These are phyloP conservation scores for Penicillium sp. DNA, from an alignment of 2,329 filamentous ascomycete species.

Conservation along the genomic window DNA sequence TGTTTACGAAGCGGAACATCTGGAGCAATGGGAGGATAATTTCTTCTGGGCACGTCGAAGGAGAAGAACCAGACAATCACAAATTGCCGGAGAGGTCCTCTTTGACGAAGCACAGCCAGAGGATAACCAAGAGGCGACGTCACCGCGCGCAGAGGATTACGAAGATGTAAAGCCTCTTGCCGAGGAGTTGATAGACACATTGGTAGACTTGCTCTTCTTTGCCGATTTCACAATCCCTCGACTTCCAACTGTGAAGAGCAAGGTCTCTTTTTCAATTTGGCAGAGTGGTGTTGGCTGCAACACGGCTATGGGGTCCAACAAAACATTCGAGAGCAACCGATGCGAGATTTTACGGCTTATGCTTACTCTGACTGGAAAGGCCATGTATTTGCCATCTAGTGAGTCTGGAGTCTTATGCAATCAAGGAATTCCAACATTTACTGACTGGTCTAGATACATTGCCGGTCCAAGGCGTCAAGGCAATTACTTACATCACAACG, in stretches of 20 bases:
- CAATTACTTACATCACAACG: constrained; percentile 84
- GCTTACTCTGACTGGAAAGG: constrained; percentile 80
- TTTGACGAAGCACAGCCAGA: constrained; percentile 71
- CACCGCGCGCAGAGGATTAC: constrained; percentile 58
- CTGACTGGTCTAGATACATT: constrained; percentile 53
- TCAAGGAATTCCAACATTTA: not conserved
- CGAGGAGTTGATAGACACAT: constrained; percentile 86
- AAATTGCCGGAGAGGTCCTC: constrained; percentile 70
- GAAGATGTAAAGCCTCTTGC: constrained; percentile 83
- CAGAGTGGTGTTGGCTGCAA: constrained; percentile 97
- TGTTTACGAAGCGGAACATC: constrained; percentile 81
- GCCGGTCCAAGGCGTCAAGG: constrained; percentile 76
- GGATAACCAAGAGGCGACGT: constrained; percentile 48
- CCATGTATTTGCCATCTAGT: constrained; percentile 86
- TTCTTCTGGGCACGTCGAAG: constrained; percentile 85
- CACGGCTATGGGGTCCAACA: constrained; percentile 79
- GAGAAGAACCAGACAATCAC: constrained; percentile 66
- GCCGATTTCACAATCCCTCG: constrained; percentile 81
- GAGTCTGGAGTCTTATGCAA: constrained; percentile 23
- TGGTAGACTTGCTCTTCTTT: constrained; percentile 88
- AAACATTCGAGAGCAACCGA: constrained; percentile 88
- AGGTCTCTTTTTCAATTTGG: constrained; percentile 94
- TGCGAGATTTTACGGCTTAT: constrained; percentile 85
- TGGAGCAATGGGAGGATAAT: constrained; percentile 81
- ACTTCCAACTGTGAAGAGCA: constrained; percentile 66